Base-by-base conservation (phyloP, 2,329 filamentous ascomycete species). In the Cryoendolithus antarcticus region DNA sequence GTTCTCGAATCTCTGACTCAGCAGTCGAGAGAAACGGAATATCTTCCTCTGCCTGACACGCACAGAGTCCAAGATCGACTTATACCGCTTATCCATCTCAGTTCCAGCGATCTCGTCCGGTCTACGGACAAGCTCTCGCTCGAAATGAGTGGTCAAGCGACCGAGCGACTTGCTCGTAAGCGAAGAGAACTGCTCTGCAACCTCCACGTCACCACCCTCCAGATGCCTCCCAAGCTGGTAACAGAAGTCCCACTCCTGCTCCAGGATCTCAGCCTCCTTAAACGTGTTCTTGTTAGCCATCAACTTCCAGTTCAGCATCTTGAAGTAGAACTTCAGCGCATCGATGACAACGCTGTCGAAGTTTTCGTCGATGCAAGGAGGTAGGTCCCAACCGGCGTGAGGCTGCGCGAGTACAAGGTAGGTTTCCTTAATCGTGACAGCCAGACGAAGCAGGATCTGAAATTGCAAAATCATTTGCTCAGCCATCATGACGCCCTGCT, bases 381-480 rank as follows among this genome's bases (percentile, higher is more conserved):
- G 91, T 39, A 96, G 65, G 51, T 95, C 86, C 91, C 91, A 98
- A 35, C 91, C 88, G 12, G 82, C 77, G 59, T 96, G 83, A 1
- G 86, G 82, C 48, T 84, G 77, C 13, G 86, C 85, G 37, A 95
- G 86, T 19, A 75, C 69, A 30, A 82, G 71, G 56, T 94, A 95
- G 49, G 89, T 82, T 52, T 82, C 75, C 62, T 96, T 98, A 62
- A 96, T 94, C 45, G 81, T 75, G 44, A 93, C 88, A 21, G 91
- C 89, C 48, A 96, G 77, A 54, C 84, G 86, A 47, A 98, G 76
- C 40, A 96, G 67, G 33, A 95, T 83, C 61, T 93, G 88, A 51
- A 98, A 96, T 57, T 98, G 91, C 0, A 83, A 74, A 46, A 98
- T 94, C 85, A 96, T 93, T 63, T 96, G 89, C 57, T 96, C 88